Percentiles rank a stretch among this genome's conserved stretches.
phyloP scores from a whole-genome alignment of 2,329 filamentous ascomycete species.

The Curvularia sp. region DNA sequence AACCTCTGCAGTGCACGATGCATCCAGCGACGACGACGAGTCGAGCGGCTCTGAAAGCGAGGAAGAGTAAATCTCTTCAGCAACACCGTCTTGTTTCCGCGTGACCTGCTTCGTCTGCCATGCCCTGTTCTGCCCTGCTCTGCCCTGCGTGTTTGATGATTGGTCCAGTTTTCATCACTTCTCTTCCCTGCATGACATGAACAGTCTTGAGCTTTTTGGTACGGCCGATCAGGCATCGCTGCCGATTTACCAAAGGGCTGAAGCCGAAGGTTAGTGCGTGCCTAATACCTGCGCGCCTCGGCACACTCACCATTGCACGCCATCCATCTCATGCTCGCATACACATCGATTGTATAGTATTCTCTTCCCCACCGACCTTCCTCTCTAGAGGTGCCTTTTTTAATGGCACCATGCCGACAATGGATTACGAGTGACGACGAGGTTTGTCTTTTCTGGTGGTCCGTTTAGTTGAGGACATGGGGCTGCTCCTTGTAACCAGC shows the following conservation, averaged over 20 bases:
- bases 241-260: constrained; percentile 10
- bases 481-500: constrained; percentile 7
- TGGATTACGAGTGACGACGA: constrained; percentile 35
- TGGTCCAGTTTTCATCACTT: constrained; percentile 12
- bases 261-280: constrained; percentile 15
- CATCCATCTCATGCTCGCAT: constrained; percentile 8
- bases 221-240: constrained; percentile 6
- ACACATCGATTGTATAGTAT: constrained; percentile 35
- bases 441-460: constrained; percentile 29
- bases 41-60: constrained; percentile 61
- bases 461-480: constrained; percentile 9
- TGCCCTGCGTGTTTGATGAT: constrained; percentile 11
- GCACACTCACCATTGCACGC: constrained; percentile 15
- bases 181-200: constrained; percentile 18
- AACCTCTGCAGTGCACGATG: constrained; percentile 46
- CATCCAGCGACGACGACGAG: constrained; percentile 59
- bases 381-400: constrained; percentile 15
- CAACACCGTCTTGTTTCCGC: constrained; percentile 11
- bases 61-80: constrained; percentile 47
- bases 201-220: constrained; percentile 14
- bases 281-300: constrained; percentile 11
- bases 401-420: constrained; percentile 24
- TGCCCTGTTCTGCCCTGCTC: constrained; percentile 8
- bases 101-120: constrained; percentile 21
- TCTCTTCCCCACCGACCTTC: constrained; percentile 16